These are phyloP conservation scores for Lactifluus echinatus DNA, from an alignment of 768 basidiomycete genomes.

Conservation along the genomic window DNA sequence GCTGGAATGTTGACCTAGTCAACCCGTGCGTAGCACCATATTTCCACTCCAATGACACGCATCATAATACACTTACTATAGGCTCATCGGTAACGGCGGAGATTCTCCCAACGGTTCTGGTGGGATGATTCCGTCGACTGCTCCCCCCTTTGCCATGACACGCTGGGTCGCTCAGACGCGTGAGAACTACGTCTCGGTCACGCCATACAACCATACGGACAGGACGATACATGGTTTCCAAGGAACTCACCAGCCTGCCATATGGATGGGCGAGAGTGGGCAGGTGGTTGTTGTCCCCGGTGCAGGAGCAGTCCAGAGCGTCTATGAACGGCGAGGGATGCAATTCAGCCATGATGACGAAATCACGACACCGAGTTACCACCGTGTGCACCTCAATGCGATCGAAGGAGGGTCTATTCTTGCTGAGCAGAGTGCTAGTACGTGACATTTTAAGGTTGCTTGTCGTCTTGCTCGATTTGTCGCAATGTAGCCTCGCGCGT, in stretches of 20 bases:
- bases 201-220: constrained; percentile 61
- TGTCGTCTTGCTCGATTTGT: background rate
- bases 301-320: constrained; percentile 37
- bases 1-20: constrained; percentile 37
- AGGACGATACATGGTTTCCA: constrained; percentile 62
- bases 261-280: constrained; percentile 83
- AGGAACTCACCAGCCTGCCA: constrained; percentile 76
- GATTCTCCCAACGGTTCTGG: constrained; percentile 62
- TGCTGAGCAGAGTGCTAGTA: constrained; percentile 57
- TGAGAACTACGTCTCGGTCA: constrained; percentile 64
- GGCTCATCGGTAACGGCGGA: constrained; percentile 65
- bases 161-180: constrained; percentile 80
- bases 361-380: background rate
- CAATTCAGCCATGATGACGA: background rate
- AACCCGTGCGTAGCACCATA: constrained; percentile 33
- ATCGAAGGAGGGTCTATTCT: constrained; percentile 42
- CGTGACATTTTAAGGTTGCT: constrained; percentile 22
- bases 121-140: constrained; percentile 71
- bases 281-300: constrained; percentile 56
- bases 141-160: constrained; percentile 79
- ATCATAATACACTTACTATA: constrained; percentile 16
- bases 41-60: background rate
- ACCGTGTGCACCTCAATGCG: constrained; percentile 42
- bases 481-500: constrained; percentile 53
- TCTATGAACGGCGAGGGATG: constrained; percentile 45